Evolutionary conservation across 352 stramenopile genomes (phyloP), one percentile per base, ranked within the genome.

Genomic region (Phytopythium delawarense): DNA sequence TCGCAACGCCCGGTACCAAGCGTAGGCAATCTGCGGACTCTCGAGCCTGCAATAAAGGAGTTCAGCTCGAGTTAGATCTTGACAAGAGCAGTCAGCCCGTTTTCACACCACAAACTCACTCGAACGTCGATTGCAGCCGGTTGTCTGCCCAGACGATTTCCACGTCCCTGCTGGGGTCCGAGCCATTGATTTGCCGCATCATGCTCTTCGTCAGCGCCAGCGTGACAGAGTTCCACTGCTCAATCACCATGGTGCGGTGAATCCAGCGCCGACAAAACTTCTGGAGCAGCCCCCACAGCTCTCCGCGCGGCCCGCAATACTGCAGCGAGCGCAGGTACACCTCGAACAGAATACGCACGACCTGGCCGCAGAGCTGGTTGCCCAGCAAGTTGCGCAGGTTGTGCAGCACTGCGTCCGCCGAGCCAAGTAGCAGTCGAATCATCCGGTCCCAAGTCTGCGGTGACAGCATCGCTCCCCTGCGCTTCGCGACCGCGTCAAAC

Each of bases 181-280:
- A 70, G 7, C 74, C 70, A 59, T 88, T 70, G 30, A 96, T 65
- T 57, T 89, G 87, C 20, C 74, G 75, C 77, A 96, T 90, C 37
- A 96, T 64, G 51, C 66, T 87, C 48, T 76, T 76, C 18, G 87
- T 93, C 51, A 96, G 72, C 52, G 84, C 87, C 20, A 92, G 59
- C 30, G 83, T 89, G 16, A 84, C 74, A 8, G 74, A 71, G 53
- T 96, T 94, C 87, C 87, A 96, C 63, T 96, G 87, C 66, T 96
- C 87, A 16, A 96, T 88, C 21, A 96, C 87, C n/a, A 91, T 52
- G 9, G 78, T 72, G n/a, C 87, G 83, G 53, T 96, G 87, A 53
- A 92, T 92, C 87, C 87, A 94, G 9, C 87, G 81, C 0, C 87
- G 79, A 50, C 85, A 96, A 59, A 96, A 96, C 55, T 93, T 96